Evolutionary conservation across 2,329 filamentous ascomycete genomes (phyloP), one percentile per base, ranked within the genome.

Genomic region (Pseudonectria foliicola): DNA sequence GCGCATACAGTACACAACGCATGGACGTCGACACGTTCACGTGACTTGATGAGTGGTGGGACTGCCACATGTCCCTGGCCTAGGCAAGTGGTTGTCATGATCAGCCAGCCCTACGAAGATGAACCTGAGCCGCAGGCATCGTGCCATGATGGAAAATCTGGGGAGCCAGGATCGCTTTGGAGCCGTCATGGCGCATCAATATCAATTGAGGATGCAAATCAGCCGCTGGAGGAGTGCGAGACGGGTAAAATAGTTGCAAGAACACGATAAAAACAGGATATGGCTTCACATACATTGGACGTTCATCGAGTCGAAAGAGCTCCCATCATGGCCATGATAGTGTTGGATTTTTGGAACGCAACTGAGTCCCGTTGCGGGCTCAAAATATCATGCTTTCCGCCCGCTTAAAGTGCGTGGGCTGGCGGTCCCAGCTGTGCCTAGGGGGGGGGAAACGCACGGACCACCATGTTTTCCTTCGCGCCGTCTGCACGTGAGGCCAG

Each of bases 51-150:
- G 34, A 35, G 30, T 33, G 35, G 39, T 39, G 39, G 44, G 42
- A 42, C 39, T 39, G 31, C 26, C 37, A 34, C 30, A 40, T 44
- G 43, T 34, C 27, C 37, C 34, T 31, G 42, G 37, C 34, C 42
- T 37, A 33, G n/a, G 29, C 31, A 36, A 38, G 25, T 28, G 41
- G 40, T 53, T 21, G 18, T 21, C 18, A 21, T 21, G 18, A 21
- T 21, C 18, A 21, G 18, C 18, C 50, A 54, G 52, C 53, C 53
- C 52, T 54, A 52, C 42, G 42, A 41, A 40, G 48, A 43, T 45
- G 43, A 47, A 27, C 33, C 44, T 48, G 47, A 48, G 50, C 46
- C 48, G 46, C 50, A 45, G 45, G 38, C 43, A 43, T 54, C 42
- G 45, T 51, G 45, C 43, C 50, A 46, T 50, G 42, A 44, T 43